Evolutionary conservation across 2,329 filamentous ascomycete species (phyloP).

Genomic region (Passalora sequoiae): DNA sequence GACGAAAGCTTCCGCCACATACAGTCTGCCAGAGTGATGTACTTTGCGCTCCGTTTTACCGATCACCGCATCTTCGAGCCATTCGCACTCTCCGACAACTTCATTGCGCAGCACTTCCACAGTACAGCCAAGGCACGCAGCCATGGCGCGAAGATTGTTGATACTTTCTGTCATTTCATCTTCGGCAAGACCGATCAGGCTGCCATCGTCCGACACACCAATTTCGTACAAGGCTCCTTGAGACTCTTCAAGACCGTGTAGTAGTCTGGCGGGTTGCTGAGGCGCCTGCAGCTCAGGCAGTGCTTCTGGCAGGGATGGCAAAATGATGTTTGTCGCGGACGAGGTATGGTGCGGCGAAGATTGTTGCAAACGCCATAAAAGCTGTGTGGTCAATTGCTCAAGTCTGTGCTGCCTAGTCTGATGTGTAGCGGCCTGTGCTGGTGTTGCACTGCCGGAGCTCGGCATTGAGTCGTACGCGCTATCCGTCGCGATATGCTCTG

Average conservation of each 20-base stretch:
- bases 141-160: conserved; percentile 80
- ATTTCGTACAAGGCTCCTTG: conserved; percentile 94
- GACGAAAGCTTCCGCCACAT: conserved; percentile 88
- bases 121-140: conserved; percentile 80
- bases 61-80: conserved; percentile 46
- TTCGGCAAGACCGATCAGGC: conserved; percentile 76
- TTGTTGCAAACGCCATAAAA: conserved; percentile 91
- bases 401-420: conserved; percentile 77
- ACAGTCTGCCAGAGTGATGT: conserved; percentile 56
- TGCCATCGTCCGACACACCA: conserved; percentile 90
- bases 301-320: conserved; percentile 69
- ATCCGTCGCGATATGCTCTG: conserved; percentile 26
- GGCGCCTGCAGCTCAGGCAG: conserved; percentile 55
- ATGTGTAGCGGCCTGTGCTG: conserved; percentile 39
- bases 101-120: conserved; percentile 79
- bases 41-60: conserved; percentile 21
- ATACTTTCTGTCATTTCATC: conserved; percentile 93
- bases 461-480: conserved; percentile 19
- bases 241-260: conserved; percentile 82
- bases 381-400: conserved; percentile 87
- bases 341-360: conserved; percentile 87
- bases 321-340: conserved; percentile 65
- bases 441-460: conserved; percentile 8
- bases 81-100: conserved; percentile 78
- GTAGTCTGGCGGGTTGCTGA: conserved; percentile 50